Percentiles rank a stretch among this genome's conserved stretches.
These are phyloP conservation scores for Colletotrichum zoysiae DNA, from an alignment of 2,329 filamentous ascomycete genomes.

Conservation along the genomic window DNA sequence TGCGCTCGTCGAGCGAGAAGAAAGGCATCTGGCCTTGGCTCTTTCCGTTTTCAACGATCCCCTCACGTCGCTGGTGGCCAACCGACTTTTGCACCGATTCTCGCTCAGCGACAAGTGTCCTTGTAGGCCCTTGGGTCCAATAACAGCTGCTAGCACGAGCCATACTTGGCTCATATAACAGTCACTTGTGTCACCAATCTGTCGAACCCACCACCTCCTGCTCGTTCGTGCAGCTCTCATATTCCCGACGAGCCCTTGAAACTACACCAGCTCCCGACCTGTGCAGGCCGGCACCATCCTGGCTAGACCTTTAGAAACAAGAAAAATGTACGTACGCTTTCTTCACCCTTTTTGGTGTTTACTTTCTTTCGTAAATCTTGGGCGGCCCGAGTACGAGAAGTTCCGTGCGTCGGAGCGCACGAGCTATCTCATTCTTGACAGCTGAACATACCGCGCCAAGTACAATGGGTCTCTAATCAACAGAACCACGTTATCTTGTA, in stretches of 20 bases:
- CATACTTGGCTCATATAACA: slow-evolving; percentile 32
- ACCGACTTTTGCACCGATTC: slow-evolving; percentile 31
- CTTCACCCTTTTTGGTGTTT: not conserved
- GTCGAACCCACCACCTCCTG: slow-evolving; percentile 2
- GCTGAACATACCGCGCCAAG: slow-evolving; percentile 36
- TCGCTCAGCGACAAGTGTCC: slow-evolving; percentile 28
- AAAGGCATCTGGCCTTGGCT: slow-evolving; percentile 38
- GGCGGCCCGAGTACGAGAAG: slow-evolving; percentile 3
- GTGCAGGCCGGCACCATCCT: not conserved
- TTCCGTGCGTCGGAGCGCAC: slow-evolving; percentile 21
- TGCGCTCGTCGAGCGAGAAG: slow-evolving; percentile 32
- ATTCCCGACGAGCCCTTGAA: slow-evolving; percentile 15
- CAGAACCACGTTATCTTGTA: not conserved
- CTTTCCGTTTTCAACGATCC: slow-evolving; percentile 40
- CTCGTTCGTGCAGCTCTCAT: slow-evolving; percentile 20
- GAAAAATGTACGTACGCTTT: not conserved
- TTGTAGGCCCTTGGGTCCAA: slow-evolving; percentile 16
- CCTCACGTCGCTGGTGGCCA: slow-evolving; percentile 28
- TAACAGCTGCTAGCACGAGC: slow-evolving; percentile 19
- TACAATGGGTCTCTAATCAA: slow-evolving; percentile 27
- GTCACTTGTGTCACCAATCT: slow-evolving; percentile 15
- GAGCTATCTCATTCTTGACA: slow-evolving; percentile 36
- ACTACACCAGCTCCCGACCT: not conserved
- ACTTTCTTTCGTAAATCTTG: not conserved
- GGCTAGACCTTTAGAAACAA: slow-evolving; percentile 2